Evolutionary conservation across 805 yeast genomes (phyloP).

Genomic region (Candida manassasensis): DNA sequence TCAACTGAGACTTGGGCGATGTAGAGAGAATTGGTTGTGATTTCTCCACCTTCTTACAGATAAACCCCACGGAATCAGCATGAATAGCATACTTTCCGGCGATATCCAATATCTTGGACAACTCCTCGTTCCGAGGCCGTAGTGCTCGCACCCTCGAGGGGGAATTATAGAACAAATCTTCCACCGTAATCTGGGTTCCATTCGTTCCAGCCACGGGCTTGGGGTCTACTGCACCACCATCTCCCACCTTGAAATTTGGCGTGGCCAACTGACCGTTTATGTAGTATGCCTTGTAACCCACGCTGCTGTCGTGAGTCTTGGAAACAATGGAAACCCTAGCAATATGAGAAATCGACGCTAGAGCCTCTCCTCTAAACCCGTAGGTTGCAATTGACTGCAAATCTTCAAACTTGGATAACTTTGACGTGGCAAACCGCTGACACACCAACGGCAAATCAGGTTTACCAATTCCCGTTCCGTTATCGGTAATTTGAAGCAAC

Average conservation of each 20-base stretch:
- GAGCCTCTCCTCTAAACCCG: slow-evolving; percentile 96
- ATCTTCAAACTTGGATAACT: slow-evolving; percentile 71
- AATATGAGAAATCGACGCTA: slow-evolving; percentile 90
- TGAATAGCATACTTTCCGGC: slow-evolving; percentile 82
- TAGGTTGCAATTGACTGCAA: slow-evolving; percentile 66
- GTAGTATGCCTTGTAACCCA: slow-evolving; percentile 73
- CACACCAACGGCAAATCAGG: slow-evolving; percentile 79
- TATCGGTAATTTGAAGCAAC: slow-evolving; percentile 79
- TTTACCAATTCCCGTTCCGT: slow-evolving; percentile 75
- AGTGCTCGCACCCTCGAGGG: slow-evolving; percentile 73
- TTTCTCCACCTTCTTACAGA: slow-evolving; percentile 78
- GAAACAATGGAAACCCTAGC: slow-evolving; percentile 78
- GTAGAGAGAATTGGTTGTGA: slow-evolving; percentile 62
- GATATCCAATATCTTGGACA: slow-evolving; percentile 71
- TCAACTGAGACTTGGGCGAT: slow-evolving; percentile 42
- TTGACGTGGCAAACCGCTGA: slow-evolving; percentile 89
- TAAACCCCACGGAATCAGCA: slow-evolving; percentile 61
- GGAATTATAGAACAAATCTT: slow-evolving; percentile 84
- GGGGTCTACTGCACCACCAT: slow-evolving; percentile 39
- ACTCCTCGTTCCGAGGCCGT: slow-evolving; percentile 67
- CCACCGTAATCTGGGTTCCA: slow-evolving; percentile 83
- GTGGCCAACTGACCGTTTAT: slow-evolving; percentile 58
- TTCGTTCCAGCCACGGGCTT: slow-evolving; percentile 78
- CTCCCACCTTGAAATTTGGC: slow-evolving; percentile 32
- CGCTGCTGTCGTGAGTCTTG: slow-evolving; percentile 51